Conservation (phyloP, 495 filamentous ascomycete genomes). For the Aspergillus campestris region DNA sequence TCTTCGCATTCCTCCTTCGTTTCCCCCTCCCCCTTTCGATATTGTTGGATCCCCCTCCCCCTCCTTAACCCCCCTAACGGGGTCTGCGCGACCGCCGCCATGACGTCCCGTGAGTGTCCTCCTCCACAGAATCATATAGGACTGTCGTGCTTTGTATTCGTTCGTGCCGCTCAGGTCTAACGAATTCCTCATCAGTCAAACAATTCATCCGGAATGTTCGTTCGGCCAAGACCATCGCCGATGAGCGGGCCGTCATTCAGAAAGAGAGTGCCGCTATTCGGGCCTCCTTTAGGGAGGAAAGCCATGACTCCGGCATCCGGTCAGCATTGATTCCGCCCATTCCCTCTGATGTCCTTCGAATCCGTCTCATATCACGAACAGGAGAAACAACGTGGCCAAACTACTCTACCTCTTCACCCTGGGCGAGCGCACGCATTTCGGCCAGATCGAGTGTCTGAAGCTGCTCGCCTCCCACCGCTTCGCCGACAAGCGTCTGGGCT, state of each 20-base stretch:
- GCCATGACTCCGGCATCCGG: slow-evolving; percentile 81
- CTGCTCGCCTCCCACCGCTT: slow-evolving; percentile 93
- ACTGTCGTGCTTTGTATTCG: neutral
- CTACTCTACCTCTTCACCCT: slow-evolving; percentile 96
- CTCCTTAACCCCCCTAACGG: slow-evolving; percentile 23
- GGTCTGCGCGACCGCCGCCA: slow-evolving; percentile 38
- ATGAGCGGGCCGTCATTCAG: slow-evolving; percentile 95
- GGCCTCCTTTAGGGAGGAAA: slow-evolving; percentile 95
- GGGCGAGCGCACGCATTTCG: slow-evolving; percentile 97
- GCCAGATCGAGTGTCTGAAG: slow-evolving; percentile 98
- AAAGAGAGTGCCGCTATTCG: slow-evolving; percentile 97
- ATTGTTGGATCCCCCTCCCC: slow-evolving; percentile 9
- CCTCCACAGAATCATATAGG: slow-evolving; percentile 22
- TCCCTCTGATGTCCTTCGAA: neutral
- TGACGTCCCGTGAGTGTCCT: slow-evolving; percentile 57
- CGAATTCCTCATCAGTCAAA: slow-evolving; percentile 57
- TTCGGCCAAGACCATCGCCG: slow-evolving; percentile 95
- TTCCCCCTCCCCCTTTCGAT: slow-evolving; percentile 1
- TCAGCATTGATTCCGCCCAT: slow-evolving; percentile 28
- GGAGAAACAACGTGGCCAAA: slow-evolving; percentile 98
- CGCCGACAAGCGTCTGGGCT: slow-evolving; percentile 93
- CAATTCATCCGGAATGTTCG: slow-evolving; percentile 99
- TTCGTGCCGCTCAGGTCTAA: slow-evolving; percentile 3
- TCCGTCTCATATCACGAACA: slow-evolving; percentile 32
- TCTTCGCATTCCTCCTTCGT: slow-evolving; percentile 7